Evolutionary conservation across 139 green algal species (phyloP).

Genomic region (Chlorella sorokiniana): DNA sequence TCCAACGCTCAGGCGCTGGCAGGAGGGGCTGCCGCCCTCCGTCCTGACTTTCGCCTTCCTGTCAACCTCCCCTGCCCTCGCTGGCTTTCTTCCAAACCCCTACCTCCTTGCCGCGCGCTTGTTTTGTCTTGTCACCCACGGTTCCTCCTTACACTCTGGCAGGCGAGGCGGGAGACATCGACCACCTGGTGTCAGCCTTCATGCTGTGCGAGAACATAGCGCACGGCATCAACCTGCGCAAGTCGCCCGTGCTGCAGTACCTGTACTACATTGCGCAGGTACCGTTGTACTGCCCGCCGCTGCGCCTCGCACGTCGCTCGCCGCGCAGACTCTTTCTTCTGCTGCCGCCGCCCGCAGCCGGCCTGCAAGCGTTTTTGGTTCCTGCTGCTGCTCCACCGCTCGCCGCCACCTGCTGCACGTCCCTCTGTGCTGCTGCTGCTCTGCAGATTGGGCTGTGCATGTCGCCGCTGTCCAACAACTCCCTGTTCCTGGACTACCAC

Average conservation of each 20-base stretch:
- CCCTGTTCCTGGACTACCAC: slow-evolving; percentile 99
- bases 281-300: neutral
- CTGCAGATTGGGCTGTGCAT: slow-evolving; percentile 95
- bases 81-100: neutral
- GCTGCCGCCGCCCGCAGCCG: no score
- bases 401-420: neutral
- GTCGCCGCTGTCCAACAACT: slow-evolving; percentile 98
- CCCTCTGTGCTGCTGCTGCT: neutral
- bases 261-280: slow-evolving; percentile 81
- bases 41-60: no score
- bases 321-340: neutral
- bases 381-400: neutral
- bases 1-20: no score
- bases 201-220: slow-evolving; percentile 97
- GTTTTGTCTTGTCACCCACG: neutral
- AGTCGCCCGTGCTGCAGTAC: slow-evolving; percentile 88
- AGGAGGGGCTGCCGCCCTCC: no score
- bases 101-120: neutral
- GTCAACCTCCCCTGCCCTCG: no score
- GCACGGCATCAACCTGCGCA: slow-evolving; percentile 99
- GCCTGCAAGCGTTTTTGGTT: no score
- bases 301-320: neutral
- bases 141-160: neutral
- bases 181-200: slow-evolving; percentile 93
- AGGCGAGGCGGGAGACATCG: slow-evolving; percentile 95